These are phyloP conservation scores for Sisymbrium altissimum DNA, from an alignment of 345 rosid species.

Conservation along the genomic window DNA sequence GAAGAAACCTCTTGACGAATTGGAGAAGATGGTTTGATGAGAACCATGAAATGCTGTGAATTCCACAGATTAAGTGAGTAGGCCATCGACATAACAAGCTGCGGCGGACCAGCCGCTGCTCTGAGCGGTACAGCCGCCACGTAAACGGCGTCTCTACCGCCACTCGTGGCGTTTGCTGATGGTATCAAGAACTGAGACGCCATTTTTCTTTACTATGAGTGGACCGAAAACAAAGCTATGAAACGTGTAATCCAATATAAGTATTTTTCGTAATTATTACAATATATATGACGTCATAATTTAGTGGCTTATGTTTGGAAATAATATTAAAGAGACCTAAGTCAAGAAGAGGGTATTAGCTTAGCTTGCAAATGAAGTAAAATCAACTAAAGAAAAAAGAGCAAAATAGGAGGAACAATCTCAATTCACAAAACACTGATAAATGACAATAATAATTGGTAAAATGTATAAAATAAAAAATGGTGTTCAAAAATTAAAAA, in stretches of 20 bases:
- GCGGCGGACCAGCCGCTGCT: slow-evolving; percentile 58
- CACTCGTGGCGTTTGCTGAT: slow-evolving; percentile 11
- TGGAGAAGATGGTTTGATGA: slow-evolving; percentile 37
- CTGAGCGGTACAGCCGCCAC: slow-evolving; percentile 59
- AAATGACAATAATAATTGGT: slow-evolving; percentile 18
- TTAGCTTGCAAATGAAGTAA: slow-evolving; percentile 19
- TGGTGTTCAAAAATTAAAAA: slow-evolving; percentile 16
- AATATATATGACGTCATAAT: slow-evolving; percentile 7
- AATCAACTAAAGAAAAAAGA: neutral
- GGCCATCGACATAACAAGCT: slow-evolving; percentile 51
- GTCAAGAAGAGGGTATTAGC: neutral
- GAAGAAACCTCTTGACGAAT: slow-evolving; percentile 7
- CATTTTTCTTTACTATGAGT: slow-evolving; percentile 9
- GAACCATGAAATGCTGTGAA: slow-evolving; percentile 58
- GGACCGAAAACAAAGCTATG: slow-evolving; percentile 8
- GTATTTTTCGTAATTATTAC: neutral
- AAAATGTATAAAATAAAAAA: slow-evolving; percentile 31
- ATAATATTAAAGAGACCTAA: neutral
- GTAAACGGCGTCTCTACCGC: slow-evolving; percentile 49
- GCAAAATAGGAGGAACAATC: neutral
- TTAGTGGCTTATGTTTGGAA: neutral
- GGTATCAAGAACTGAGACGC: slow-evolving; percentile 27
- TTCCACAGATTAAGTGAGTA: slow-evolving; percentile 54
- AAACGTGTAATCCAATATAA: neutral
- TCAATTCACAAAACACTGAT: slow-evolving; percentile 21